A percentile compares a stretch with the other conserved stretches of the same genome.
phyloP scores from a whole-genome alignment of 192 early-diverging fungal species.

The Backusella psychrophila region DNA sequence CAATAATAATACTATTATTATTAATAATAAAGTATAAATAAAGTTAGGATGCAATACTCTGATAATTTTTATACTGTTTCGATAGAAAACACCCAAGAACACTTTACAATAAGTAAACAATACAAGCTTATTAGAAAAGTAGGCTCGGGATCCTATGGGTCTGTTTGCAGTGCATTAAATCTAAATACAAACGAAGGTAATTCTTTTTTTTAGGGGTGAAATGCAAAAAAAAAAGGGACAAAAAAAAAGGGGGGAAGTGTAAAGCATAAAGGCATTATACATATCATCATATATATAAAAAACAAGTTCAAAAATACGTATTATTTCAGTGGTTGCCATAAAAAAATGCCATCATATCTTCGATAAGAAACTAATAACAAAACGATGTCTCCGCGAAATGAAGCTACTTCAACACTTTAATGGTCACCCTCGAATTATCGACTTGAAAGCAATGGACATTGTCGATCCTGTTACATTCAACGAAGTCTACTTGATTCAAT shows the following conservation, averaged over 20 bases:
- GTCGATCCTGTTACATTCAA: conserved; percentile 50
- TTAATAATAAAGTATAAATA: not conserved
- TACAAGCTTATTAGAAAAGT: conserved; percentile 81
- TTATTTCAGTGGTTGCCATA: conserved; percentile 77
- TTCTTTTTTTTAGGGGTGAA: not conserved
- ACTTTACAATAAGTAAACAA: conserved; percentile 37
- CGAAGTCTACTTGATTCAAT: conserved; percentile 55
- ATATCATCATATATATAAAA: conserved; percentile 5
- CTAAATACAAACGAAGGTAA: conserved; percentile 25
- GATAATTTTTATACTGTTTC: conserved; percentile 23
- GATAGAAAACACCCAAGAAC: conserved; percentile 27
- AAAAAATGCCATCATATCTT: conserved; percentile 87
- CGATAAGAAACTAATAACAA: conserved; percentile 83
- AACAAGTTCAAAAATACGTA: conserved; percentile 21
- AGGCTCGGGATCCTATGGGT: conserved; percentile 87
- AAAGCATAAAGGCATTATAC: not conserved
- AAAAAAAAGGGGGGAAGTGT: not conserved
- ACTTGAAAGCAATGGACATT: conserved; percentile 68
- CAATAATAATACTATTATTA: not conserved
- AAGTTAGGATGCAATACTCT: not conserved
- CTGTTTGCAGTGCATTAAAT: conserved; percentile 66
- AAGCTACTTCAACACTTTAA: conserved; percentile 91
- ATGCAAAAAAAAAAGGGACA: not conserved
- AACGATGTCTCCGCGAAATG: conserved; percentile 88
- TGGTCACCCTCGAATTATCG: conserved; percentile 62